Evolutionary conservation across 2,329 filamentous ascomycete species (phyloP).

Genomic region (Rosellinia necatrix): DNA sequence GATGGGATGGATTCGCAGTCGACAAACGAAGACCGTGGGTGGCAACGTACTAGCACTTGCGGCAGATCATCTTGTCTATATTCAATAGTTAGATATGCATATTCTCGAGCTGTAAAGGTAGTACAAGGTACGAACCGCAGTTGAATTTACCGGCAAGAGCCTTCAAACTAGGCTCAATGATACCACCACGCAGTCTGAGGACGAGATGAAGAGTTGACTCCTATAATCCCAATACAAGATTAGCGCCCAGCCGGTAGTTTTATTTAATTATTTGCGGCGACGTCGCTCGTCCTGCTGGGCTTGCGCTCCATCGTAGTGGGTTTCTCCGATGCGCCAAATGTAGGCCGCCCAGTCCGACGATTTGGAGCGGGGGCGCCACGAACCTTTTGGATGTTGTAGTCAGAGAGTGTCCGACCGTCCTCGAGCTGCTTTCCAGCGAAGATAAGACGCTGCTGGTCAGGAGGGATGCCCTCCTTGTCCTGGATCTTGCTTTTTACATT

Average conservation of each 20-base stretch:
- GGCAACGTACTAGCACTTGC: slow-evolving; percentile 95
- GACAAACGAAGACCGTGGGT: neutral
- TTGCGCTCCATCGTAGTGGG: too few species aligned
- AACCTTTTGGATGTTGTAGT: slow-evolving; percentile 99
- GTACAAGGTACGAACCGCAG: slow-evolving; percentile 63
- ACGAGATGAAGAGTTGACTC: slow-evolving; percentile 98
- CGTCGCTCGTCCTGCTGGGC: neutral
- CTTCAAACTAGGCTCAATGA: slow-evolving; percentile 99
- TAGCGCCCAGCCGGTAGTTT: neutral
- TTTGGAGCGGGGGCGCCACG: slow-evolving; percentile 42
- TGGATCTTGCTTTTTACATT: slow-evolving; percentile 99
- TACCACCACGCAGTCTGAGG: slow-evolving; percentile 97
- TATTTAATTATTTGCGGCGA: too few species aligned
- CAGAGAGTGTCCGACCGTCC: slow-evolving; percentile 93
- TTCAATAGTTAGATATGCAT: slow-evolving; percentile 7
- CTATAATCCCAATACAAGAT: slow-evolving; percentile 48
- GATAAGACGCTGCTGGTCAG: slow-evolving; percentile 97
- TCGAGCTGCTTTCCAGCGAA: slow-evolving; percentile 99
- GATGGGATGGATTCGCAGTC: neutral
- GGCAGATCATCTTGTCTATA: slow-evolving; percentile 92
- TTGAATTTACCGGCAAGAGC: slow-evolving; percentile 99
- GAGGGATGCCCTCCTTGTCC: slow-evolving; percentile 98
- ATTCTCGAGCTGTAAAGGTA: neutral
- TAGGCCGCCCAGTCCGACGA: neutral
- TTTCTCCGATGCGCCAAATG: neutral